These are phyloP conservation scores for Prinsepia uniflora DNA, from an alignment of 306 rosid species.

Conservation along the genomic window DNA sequence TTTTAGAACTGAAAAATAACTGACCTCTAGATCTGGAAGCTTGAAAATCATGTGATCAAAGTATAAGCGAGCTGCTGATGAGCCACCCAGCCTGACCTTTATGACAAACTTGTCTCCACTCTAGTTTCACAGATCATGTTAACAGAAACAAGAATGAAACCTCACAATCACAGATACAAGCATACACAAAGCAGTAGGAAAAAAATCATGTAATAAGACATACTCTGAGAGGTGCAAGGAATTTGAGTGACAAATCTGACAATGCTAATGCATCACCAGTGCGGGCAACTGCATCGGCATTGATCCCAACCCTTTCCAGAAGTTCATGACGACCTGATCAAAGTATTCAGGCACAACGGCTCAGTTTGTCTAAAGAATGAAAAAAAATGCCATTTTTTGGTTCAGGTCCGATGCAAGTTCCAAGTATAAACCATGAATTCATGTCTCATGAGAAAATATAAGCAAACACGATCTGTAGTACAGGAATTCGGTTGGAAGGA, in stretches of 20 bases:
- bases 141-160: conserved; percentile 8
- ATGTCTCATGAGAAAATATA: neutral
- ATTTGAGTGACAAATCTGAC: conserved; percentile 67
- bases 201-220: neutral
- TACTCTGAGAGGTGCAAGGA: conserved; percentile 83
- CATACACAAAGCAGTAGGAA: neutral
- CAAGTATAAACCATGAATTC: neutral
- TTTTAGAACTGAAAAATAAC: neutral
- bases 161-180: neutral
- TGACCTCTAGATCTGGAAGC: conserved; percentile 82
- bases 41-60: conserved; percentile 66
- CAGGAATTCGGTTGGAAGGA: neutral
- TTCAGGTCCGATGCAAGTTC: neutral
- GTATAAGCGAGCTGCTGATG: conserved; percentile 69
- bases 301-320: conserved; percentile 55
- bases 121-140: conserved; percentile 39
- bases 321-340: conserved; percentile 73
- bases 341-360: conserved; percentile 21
- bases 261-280: conserved; percentile 68
- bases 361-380: conserved; percentile 11
- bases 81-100: conserved; percentile 53
- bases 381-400: neutral
- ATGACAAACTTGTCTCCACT: conserved; percentile 74
- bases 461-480: neutral
- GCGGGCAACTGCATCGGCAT: conserved; percentile 61